These are phyloP conservation scores for Arabidopsis hybrid DNA, from an alignment of 441 rosid species.

Conservation along the genomic window DNA sequence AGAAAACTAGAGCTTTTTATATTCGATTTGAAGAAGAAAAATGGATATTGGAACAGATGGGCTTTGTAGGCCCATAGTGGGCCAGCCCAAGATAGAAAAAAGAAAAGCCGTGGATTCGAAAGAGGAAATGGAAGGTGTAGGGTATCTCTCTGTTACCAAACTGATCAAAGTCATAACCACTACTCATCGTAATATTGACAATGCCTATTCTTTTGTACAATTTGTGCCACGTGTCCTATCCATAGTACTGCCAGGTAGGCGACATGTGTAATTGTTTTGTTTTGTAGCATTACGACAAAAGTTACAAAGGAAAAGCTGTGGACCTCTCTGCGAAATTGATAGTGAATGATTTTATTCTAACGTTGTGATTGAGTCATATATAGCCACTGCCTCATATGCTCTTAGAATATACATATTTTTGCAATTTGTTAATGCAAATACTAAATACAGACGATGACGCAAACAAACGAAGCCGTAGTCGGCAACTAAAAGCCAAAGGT, in stretches of 20 bases:
- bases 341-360: constrained; percentile 7
- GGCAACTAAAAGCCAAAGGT: constrained; percentile 11
- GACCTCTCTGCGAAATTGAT: neutral
- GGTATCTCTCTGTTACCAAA: constrained; percentile 41
- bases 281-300: constrained; percentile 33
- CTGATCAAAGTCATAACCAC: constrained; percentile 40
- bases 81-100: constrained; percentile 17
- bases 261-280: constrained; percentile 33
- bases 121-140: constrained; percentile 41
- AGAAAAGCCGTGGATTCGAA: constrained; percentile 2
- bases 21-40: neutral
- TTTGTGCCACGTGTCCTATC: constrained; percentile 5
- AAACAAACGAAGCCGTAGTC: constrained; percentile 25
- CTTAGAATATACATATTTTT: too few relatives aligned
- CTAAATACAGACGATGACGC: constrained; percentile 8
- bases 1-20: neutral
- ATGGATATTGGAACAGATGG: neutral
- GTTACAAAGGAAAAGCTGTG: constrained; percentile 6
- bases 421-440: neutral
- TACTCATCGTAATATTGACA: constrained; percentile 38
- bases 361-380: constrained; percentile 7
- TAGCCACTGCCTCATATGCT: constrained; percentile 3
- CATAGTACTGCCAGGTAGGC: constrained; percentile 21
- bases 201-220: constrained; percentile 2
- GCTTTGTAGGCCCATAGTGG: constrained; percentile 38